Percentiles rank a stretch among this genome's conserved stretches.
phyloP scores from a whole-genome alignment of 495 filamentous ascomycete species.

The Amniculicola lignicola region DNA sequence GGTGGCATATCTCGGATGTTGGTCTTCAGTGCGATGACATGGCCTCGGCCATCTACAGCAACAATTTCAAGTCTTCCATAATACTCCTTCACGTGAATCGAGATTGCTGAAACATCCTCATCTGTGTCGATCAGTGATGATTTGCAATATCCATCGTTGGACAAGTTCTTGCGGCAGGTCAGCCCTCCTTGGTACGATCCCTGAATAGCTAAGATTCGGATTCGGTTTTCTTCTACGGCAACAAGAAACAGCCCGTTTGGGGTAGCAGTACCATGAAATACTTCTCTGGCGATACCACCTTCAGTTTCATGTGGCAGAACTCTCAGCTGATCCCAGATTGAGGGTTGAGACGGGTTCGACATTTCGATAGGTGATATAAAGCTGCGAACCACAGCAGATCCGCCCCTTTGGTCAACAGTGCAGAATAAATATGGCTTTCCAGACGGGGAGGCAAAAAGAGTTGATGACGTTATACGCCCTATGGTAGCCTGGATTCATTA shows the following conservation, averaged over 20 bases:
- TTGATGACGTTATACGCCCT: constrained; percentile 3
- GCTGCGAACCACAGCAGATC: background rate
- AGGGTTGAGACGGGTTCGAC: too few species aligned
- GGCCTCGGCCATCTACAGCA: background rate
- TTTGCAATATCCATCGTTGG: too few species aligned
- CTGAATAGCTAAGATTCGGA: background rate
- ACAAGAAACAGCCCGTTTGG: background rate
- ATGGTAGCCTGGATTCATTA: too few species aligned
- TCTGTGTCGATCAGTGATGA: too few species aligned
- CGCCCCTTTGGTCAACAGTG: constrained; percentile 3
- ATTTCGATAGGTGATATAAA: constrained; percentile 7
- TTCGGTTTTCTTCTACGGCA: background rate
- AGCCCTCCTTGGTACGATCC: background rate
- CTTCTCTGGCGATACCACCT: too few species aligned
- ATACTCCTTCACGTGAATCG: background rate
- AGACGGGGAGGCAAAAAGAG: background rate
- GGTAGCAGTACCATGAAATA: background rate
- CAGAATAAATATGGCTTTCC: constrained; percentile 12
- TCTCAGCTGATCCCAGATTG: too few species aligned
- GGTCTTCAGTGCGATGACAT: background rate
- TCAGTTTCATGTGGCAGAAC: too few species aligned
- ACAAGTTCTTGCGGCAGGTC: background rate
- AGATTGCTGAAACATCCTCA: background rate
- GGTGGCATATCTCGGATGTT: background rate
- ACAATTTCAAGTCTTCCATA: background rate